Base-by-base conservation (phyloP, 2,329 filamentous ascomycete species). In the Dactylella cylindrospora region DNA sequence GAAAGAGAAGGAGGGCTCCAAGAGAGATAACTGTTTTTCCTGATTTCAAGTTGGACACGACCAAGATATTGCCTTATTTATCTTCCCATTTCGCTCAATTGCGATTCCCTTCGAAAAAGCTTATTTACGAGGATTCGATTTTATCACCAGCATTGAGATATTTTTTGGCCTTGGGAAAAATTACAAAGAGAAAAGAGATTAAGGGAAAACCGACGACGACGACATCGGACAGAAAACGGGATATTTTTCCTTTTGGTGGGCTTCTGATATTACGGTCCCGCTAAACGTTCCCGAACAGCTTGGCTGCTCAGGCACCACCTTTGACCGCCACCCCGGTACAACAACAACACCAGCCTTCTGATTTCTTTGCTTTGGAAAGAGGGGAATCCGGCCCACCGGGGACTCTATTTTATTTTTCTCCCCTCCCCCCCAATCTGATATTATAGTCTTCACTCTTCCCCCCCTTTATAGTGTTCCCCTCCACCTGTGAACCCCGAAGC, bases 331-430 rank as follows among this genome's bases (percentile, higher is more conserved):
- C 57, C 57, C 57, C 49, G 49, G 57, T 62, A 62, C 54, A 41
- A 61, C 51, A 54, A 62, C 49, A 61, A 44, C 31, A 54, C 57
- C 57, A 62, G 57, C 57, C 57, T 62, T 62, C 57, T 44, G 10
- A 62, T 44, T 62, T 54, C 57, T 54, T 53, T 39, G 23, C 5
- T 3, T 17, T 40, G 19, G 26, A 39, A 40, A 52, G 36, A 43
- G 49, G 22, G 25, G 10, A 54, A 38, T 38, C 35, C 35, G 25
- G 50, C 47, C 31, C 43, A 40, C 55, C 43, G 49, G 57, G 49
- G 51, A 62, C 49, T 32, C 39, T 38, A 57, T 38, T 57, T 38
- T 28, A n/a, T n/a, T n/a, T n/a, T n/a, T n/a, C n/a, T n/a, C n/a
- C n/a, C n/a, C n/a, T n/a, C n/a, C n/a, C n/a, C n/a, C n/a, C 52